These are phyloP conservation scores for Paraleonurus japonicus DNA, from an alignment of 257 asterid species.

Conservation along the genomic window DNA sequence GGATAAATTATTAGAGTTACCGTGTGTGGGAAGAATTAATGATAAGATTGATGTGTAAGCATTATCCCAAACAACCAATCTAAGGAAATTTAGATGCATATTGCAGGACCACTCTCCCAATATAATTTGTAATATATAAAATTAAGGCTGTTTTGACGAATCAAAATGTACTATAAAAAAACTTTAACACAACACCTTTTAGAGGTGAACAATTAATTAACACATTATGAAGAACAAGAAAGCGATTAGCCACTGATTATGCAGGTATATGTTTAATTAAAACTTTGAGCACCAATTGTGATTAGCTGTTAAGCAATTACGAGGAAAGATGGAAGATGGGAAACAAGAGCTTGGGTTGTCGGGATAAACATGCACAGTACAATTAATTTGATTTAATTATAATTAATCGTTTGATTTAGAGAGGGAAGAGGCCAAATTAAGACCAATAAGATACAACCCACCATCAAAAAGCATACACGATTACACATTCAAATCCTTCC, in stretches of 20 bases:
- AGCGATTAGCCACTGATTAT: conserved; percentile 34
- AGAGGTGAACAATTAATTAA: conserved; percentile 3
- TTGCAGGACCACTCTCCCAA: conserved; percentile 1
- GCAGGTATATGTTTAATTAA: no score
- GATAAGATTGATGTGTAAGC: neutral
- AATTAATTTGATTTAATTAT: conserved; percentile 30
- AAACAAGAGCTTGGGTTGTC: conserved; percentile 35
- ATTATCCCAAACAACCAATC: neutral
- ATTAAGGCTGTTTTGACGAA: neutral
- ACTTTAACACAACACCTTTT: neutral
- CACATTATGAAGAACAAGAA: conserved; percentile 16
- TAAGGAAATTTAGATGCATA: neutral
- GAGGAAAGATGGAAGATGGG: conserved; percentile 51
- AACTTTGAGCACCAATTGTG: conserved; percentile 22
- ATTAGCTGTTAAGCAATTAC: conserved; percentile 41
- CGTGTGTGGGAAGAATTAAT: no score
- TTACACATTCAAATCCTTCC: conserved; percentile 25
- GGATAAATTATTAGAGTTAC: no score
- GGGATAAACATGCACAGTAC: conserved; percentile 39
- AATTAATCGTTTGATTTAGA: conserved; percentile 17
- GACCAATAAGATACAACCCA: conserved; percentile 22
- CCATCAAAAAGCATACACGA: conserved; percentile 27
- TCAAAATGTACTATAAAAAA: neutral
- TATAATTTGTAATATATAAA: neutral
- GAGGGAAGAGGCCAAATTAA: conserved; percentile 13